Conservation (phyloP, 371 early-diverging fungal species). For the Circinella minor region DNA sequence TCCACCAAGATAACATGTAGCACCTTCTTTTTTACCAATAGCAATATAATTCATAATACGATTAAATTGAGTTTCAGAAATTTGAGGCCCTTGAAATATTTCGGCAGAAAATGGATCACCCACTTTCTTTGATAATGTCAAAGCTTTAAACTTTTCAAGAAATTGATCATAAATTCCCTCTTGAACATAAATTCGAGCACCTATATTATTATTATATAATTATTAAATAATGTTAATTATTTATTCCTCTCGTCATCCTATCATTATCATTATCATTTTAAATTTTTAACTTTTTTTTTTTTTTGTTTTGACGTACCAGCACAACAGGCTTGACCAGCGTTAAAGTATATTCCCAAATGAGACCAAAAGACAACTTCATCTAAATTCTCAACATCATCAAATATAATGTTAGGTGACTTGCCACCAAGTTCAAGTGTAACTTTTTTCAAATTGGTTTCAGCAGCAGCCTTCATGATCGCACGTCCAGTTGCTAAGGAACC, state of each 20-base stretch:
- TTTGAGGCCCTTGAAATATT: slow-evolving; percentile 71
- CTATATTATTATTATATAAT: background rate
- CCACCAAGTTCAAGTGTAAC: slow-evolving; percentile 83
- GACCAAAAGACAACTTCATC: slow-evolving; percentile 77
- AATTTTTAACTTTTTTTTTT: too few species aligned
- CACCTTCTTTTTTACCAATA: slow-evolving; percentile 50
- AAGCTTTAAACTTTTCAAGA: slow-evolving; percentile 61
- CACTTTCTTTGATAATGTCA: slow-evolving; percentile 56
- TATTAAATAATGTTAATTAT: too few species aligned
- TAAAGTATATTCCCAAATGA: slow-evolving; percentile 73
- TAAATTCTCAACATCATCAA: slow-evolving; percentile 80
- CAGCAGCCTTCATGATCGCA: slow-evolving; percentile 52
- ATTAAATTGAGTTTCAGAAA: slow-evolving; percentile 77
- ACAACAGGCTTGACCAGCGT: slow-evolving; percentile 85
- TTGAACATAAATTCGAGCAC: slow-evolving; percentile 79
- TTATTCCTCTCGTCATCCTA: too few species aligned
- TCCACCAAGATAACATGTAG: slow-evolving; percentile 49
- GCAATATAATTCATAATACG: slow-evolving; percentile 60
- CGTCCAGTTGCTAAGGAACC: slow-evolving; percentile 66
- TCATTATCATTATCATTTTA: too few species aligned
- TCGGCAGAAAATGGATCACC: slow-evolving; percentile 62
- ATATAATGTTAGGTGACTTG: slow-evolving; percentile 90
- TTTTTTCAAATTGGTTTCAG: slow-evolving; percentile 77
- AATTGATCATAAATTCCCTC: slow-evolving; percentile 76
- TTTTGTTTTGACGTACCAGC: slow-evolving; percentile 55